Percentiles rank a stretch among this genome's conserved stretches.
Evolutionary conservation across 139 green algal genomes (phyloP).

Genomic region (Chlamydomonas urium): DNA sequence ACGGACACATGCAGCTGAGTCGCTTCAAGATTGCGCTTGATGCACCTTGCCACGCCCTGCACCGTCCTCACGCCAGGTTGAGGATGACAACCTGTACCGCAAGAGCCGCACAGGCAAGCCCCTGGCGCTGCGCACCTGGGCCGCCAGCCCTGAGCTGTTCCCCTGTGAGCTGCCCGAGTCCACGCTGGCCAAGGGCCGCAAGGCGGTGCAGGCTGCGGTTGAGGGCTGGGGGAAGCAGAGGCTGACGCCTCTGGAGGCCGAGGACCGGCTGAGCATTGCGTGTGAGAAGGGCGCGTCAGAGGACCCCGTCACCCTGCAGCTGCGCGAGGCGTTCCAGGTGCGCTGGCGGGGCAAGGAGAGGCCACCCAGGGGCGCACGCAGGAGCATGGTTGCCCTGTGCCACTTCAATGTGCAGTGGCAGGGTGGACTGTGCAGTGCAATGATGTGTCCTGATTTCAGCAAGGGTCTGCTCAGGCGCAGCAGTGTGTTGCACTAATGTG

Average conservation of each 20-base stretch:
- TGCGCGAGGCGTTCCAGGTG: slow-evolving; percentile 60
- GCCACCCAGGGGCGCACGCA: too few species aligned
- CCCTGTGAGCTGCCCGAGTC: slow-evolving; percentile 70
- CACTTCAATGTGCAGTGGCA: too few species aligned
- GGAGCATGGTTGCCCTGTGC: too few species aligned
- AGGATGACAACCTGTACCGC: slow-evolving; percentile 18
- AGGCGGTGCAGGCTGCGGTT: slow-evolving; percentile 15
- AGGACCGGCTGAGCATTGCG: slow-evolving; percentile 87
- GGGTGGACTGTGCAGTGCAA: too few species aligned
- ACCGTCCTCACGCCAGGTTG: slow-evolving; percentile 14
- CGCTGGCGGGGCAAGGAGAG: too few species aligned
- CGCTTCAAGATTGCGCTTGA: too few species aligned
- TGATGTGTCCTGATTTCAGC: too few species aligned
- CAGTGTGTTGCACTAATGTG: too few species aligned
- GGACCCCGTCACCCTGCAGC: slow-evolving; percentile 61
- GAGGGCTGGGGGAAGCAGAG: slow-evolving; percentile 10
- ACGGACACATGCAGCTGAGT: too few species aligned
- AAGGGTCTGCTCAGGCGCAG: too few species aligned
- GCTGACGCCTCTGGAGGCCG: slow-evolving; percentile 76
- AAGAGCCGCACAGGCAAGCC: slow-evolving; percentile 17
- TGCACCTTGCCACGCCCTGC: too few species aligned
- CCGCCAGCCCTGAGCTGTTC: slow-evolving; percentile 67
- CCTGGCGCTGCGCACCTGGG: slow-evolving; percentile 29
- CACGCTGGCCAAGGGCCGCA: slow-evolving; percentile 11
- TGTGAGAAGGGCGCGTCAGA: slow-evolving; percentile 86